Base-by-base conservation (phyloP, 1,284 basidiomycete genomes). In the Irpex lacteus region DNA sequence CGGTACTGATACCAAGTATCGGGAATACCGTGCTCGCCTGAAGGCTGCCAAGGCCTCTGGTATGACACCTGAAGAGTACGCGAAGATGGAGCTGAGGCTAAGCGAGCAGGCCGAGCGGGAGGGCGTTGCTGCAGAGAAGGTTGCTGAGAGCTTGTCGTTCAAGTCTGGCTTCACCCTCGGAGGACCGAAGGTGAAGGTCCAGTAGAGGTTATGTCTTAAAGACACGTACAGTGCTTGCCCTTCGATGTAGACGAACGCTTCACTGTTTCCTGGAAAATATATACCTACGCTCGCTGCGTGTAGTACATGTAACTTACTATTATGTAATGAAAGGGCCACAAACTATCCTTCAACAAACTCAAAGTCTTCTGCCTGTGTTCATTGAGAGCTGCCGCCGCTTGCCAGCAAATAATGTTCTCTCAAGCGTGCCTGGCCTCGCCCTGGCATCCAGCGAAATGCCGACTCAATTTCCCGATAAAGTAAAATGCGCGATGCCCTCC, bases 1-100 rank as follows among this genome's bases (percentile, higher is more conserved):
- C 73, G 95, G 94, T 67, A 96, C 95, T 5, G 94, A 97, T 72
- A 77, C 81, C 78, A 94, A 92, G 82, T 97, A 95, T 80, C 86
- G 81, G 19, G 87, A 84, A 53, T 94, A 95, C 82, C 86, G 88
- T 69, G 79, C 78, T 54, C 86, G 87, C 47, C 76, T 94, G 15
- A 72, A 74, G 32, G 78, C 78, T 32, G 83, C 80, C 66, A 83
- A 85, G 74, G 84, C 82, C 63, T 78, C 85, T 68, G 72, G 74
- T 72, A 63, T 80, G 63, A 78, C 77, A 59, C 79, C 83, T 71
- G 82, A 83, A 49, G 85, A 91, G 69, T 77, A 79, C 64, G 77
- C 76, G 5, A 81, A 77, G 59, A 74, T 86, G 26, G 90, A 93
- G 78, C 78, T 78, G 66, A 80, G 82, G 68, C 74, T 93, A 62